These are phyloP conservation scores for Crocinoboletus sp. DNA, from an alignment of 1,284 basidiomycete genomes.

Conservation along the genomic window DNA sequence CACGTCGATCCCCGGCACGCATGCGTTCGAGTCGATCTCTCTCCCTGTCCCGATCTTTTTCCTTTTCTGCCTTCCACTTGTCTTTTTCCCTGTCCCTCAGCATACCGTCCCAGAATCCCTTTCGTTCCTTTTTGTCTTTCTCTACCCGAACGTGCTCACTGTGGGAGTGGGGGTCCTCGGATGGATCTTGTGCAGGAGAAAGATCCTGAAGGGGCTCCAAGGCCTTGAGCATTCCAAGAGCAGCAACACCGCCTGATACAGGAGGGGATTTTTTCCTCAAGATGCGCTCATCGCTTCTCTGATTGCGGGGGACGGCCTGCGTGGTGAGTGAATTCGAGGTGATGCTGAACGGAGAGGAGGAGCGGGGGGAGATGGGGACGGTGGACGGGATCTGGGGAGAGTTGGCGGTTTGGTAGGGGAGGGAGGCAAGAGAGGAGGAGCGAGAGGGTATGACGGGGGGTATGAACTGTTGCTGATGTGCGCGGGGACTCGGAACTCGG, in stretches of 20 bases:
- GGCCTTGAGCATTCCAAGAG: slow-evolving; percentile 53
- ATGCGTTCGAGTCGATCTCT: slow-evolving; percentile 23
- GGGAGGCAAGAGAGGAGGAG: slow-evolving; percentile 42
- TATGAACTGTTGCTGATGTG: slow-evolving; percentile 31
- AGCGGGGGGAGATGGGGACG: slow-evolving; percentile 28
- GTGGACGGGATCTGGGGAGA: slow-evolving; percentile 35
- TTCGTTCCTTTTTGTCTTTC: slow-evolving; percentile 42
- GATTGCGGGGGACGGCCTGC: slow-evolving; percentile 11
- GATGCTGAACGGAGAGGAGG: slow-evolving; percentile 42
- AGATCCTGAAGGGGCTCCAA: slow-evolving; percentile 46
- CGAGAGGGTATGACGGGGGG: slow-evolving; percentile 39
- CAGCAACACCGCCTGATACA: slow-evolving; percentile 28
- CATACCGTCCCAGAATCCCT: slow-evolving; percentile 49
- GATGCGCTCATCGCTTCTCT: slow-evolving; percentile 20
- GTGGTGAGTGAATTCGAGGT: slow-evolving; percentile 11
- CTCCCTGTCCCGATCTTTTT: slow-evolving; percentile 28
- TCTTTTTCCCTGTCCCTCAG: slow-evolving; percentile 34
- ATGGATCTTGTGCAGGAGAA: slow-evolving; percentile 18
- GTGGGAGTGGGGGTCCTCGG: slow-evolving; percentile 29
- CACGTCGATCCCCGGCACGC: slow-evolving; percentile 29
- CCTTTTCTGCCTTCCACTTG: slow-evolving; percentile 26
- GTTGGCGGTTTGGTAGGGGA: slow-evolving; percentile 35
- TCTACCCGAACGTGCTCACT: slow-evolving; percentile 29
- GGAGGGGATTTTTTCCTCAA: slow-evolving; percentile 33
- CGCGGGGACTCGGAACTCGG: slow-evolving; percentile 24